Conservation (phyloP, 306 rosid species). For the Acmispon strigosus region DNA sequence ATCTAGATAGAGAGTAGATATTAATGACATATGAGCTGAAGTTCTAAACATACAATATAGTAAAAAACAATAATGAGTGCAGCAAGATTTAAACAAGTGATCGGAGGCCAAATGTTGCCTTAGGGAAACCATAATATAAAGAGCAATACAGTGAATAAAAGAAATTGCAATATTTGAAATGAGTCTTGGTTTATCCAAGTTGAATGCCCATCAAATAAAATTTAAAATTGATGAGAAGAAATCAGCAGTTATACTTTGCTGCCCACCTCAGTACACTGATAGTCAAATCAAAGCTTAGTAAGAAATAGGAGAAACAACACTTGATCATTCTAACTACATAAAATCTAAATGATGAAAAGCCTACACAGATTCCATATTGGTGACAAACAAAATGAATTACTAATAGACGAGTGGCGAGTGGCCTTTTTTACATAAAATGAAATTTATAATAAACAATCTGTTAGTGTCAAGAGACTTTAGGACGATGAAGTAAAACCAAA, state of each 20-base stretch:
- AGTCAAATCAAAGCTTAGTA: background rate
- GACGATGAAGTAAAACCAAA: background rate
- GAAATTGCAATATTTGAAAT: background rate
- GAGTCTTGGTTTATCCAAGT: background rate
- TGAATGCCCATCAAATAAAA: background rate
- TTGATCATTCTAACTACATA: background rate
- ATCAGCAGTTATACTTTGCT: background rate
- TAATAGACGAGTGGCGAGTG: background rate
- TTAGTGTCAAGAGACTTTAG: background rate
- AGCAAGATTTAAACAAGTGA: constrained; percentile 2
- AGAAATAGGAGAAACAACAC: background rate
- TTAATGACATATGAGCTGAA: background rate
- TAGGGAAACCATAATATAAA: background rate
- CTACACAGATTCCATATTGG: background rate
- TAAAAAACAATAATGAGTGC: background rate
- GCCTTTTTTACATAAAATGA: background rate
- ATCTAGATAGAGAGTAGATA: too few species aligned
- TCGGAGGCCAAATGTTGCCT: background rate
- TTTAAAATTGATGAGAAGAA: background rate
- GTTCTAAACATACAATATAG: constrained; percentile 7
- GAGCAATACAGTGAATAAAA: background rate
- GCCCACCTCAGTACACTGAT: background rate
- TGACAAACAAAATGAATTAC: background rate
- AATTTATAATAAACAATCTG: background rate
- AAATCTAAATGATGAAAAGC: background rate